phyloP scores from a whole-genome alignment of 306 rosid species.

The Datisca glomerata region DNA sequence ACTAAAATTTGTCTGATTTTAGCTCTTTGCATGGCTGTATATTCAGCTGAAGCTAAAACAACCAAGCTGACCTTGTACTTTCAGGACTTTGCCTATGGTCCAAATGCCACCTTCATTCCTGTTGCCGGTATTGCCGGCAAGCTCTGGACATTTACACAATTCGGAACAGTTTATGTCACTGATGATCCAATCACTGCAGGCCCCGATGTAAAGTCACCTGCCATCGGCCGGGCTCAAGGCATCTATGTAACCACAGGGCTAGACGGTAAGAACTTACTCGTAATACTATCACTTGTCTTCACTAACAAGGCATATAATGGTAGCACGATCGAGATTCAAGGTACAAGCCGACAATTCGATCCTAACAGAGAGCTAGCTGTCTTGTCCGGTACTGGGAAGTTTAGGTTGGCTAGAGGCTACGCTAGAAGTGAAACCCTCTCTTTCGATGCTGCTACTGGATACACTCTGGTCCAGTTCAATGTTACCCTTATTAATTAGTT shows the following conservation, averaged over 20 bases:
- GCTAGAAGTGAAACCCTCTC: neutral
- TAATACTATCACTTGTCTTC: conserved; percentile 1
- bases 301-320: too few relatives aligned
- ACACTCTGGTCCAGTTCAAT: conserved; percentile 1
- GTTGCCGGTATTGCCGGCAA: conserved; percentile 12
- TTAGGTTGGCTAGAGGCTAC: conserved; percentile 8
- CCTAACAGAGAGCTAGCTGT: conserved; percentile 4
- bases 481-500: too few relatives aligned
- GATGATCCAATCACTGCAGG: conserved; percentile 8
- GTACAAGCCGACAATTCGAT: neutral
- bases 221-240: conserved; percentile 8
- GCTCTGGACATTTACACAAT: conserved; percentile 10
- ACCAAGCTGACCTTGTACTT: conserved; percentile 10
- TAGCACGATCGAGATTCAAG: conserved; percentile 9
- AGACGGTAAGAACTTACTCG: conserved; percentile 2
- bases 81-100: conserved; percentile 4
- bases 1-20: too few relatives aligned
- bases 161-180: conserved; percentile 7
- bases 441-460: neutral
- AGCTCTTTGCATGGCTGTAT: too few relatives aligned
- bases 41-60: too few relatives aligned
- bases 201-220: neutral
- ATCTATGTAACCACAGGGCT: conserved; percentile 1
- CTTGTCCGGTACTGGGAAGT: conserved; percentile 12
- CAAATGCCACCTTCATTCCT: conserved; percentile 11